Percentiles rank a stretch among this genome's conserved stretches.
These are phyloP conservation scores for Rhodotorula sp. DNA, from an alignment of 1,284 basidiomycete species.

Conservation along the genomic window DNA sequence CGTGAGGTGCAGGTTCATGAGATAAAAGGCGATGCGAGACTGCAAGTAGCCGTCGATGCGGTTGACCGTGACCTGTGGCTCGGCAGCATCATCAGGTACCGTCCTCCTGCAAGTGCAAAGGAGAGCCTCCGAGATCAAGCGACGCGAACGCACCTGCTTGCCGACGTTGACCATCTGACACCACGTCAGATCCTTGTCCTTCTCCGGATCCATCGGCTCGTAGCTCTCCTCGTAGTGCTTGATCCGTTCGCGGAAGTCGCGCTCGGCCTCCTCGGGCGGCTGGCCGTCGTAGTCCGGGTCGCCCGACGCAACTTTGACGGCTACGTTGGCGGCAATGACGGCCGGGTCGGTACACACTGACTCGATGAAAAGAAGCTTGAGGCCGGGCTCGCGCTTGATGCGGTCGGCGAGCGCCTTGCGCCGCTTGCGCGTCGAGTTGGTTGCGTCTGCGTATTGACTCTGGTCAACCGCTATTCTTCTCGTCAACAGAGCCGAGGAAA, in stretches of 20 bases:
- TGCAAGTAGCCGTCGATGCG: constrained; percentile 74
- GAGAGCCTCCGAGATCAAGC: not conserved
- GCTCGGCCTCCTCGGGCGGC: constrained; percentile 79
- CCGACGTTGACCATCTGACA: constrained; percentile 87
- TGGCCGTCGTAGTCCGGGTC: constrained; percentile 96
- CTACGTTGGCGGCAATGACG: constrained; percentile 91
- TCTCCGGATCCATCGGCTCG: constrained; percentile 81
- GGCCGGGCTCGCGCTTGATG: constrained; percentile 84
- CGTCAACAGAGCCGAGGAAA: too few relatives aligned
- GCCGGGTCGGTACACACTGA: constrained; percentile 90
- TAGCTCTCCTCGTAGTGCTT: constrained; percentile 94
- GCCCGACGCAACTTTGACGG: constrained; percentile 90
- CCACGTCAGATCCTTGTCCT: constrained; percentile 69
- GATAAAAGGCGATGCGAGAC: constrained; percentile 94
- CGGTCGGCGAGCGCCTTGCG: constrained; percentile 73
- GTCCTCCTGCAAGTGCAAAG: not conserved
- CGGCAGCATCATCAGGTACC: not conserved
- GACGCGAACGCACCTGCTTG: constrained; percentile 64
- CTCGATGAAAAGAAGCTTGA: constrained; percentile 91
- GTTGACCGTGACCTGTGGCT: constrained; percentile 41
- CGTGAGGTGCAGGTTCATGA: constrained; percentile 98
- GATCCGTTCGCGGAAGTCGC: constrained; percentile 89
- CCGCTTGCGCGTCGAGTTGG: constrained; percentile 80
- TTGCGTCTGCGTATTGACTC: constrained; percentile 66
- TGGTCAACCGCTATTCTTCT: too few relatives aligned